phyloP scores from a whole-genome alignment of 2,329 filamentous ascomycete species.

The Monosporascus sp. region DNA sequence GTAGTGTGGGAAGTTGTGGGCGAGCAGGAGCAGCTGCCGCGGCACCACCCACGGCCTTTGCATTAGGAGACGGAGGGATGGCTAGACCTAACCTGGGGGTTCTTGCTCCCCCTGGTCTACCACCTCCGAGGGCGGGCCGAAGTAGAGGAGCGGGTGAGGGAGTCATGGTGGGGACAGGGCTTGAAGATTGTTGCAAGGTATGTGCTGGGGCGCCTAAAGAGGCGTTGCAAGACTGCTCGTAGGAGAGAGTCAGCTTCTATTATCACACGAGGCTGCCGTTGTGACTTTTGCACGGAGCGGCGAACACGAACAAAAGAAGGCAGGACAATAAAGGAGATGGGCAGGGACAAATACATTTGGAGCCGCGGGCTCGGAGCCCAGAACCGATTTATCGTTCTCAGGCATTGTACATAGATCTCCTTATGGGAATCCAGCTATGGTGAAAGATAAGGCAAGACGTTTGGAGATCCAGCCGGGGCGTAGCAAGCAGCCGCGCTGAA shows the following conservation, averaged over 20 bases:
- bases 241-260: constrained; percentile 22
- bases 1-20: constrained; percentile 71
- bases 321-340: background rate
- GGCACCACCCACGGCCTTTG: constrained; percentile 64
- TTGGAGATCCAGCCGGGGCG: background rate
- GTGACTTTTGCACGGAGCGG: constrained; percentile 4
- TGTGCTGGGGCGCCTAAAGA: constrained; percentile 19
- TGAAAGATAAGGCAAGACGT: background rate
- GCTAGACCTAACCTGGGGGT: constrained; percentile 79
- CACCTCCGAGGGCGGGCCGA: constrained; percentile 74
- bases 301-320: background rate
- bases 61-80: constrained; percentile 82
- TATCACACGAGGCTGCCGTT: background rate
- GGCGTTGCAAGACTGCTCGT: constrained; percentile 18
- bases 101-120: constrained; percentile 56
- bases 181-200: constrained; percentile 22
- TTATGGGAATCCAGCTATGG: background rate
- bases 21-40: constrained; percentile 40
- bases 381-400: constrained; percentile 3
- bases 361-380: constrained; percentile 20
- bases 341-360: constrained; percentile 16
- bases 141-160: constrained; percentile 75
- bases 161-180: constrained; percentile 52
- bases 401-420: constrained; percentile 1
- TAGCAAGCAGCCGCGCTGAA: background rate